Base-by-base conservation (phyloP, 169 alveolate genomes). In the Eimeria zaria region DNA sequence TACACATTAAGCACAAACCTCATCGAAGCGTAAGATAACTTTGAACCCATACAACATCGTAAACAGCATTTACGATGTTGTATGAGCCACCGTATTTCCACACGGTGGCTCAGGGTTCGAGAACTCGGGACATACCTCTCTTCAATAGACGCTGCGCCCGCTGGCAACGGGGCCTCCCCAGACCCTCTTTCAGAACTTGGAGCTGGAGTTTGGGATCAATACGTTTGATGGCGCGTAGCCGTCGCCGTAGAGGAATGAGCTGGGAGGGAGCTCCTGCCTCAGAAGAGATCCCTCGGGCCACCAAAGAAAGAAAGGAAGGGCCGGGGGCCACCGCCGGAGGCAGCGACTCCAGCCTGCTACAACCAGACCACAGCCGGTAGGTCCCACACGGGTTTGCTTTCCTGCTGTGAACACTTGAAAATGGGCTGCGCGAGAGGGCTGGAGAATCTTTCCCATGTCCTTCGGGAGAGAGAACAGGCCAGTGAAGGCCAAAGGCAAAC, bases 111-210 rank as follows among this genome's bases (percentile, higher is more conserved):
- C 62, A 44, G 8, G 87, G 64, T 27, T 8, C 30, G 62, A 18
- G 20, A 24, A 76, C 36, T 5, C 46, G 24, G 30, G n/a, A 60
- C 51, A 20, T 80, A 85, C 92, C 92, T 22, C 60, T 85, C 60
- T 55, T 85, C 48, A 85, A 62, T 5, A 85, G 78, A 36, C 92
- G 92, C 81, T 85, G 92, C 27, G 92, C 92, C 62, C 78, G 78
- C 62, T 85, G 92, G 78, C 92, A 85, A 11, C 92, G 92, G 80
- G 92, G 92, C 60, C 44, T 85, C 46, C 92, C 92, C 58, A 85
- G 92, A 24, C 78, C 78, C 62, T 85, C 73, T 18, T 36, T 58
- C 51, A 85, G 60, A 24, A 85, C 92, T 9, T 85, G 73, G 27
- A 18, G 12, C 39, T 85, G 81, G 16, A 85, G 0, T 11, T 55